phyloP scores from a whole-genome alignment of 495 filamentous ascomycete species.

The Podospora bellae-mahoneyi region DNA sequence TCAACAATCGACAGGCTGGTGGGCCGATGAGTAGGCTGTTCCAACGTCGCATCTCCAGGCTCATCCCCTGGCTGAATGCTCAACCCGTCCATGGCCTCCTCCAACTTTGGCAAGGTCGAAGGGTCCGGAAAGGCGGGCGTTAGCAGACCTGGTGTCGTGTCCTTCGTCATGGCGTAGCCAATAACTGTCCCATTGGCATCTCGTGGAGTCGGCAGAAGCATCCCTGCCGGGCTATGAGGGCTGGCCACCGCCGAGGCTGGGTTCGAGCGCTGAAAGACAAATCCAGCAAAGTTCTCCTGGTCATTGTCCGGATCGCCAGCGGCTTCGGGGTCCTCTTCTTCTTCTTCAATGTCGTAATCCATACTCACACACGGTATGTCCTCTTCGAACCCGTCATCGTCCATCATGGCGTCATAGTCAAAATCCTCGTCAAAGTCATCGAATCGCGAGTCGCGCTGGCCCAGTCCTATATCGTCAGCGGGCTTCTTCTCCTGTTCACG shows the following conservation, averaged over 20 bases:
- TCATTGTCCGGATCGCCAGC: conserved; percentile 44
- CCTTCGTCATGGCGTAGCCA: conserved; percentile 49
- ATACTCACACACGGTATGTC: conserved; percentile 71
- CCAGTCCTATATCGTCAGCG: conserved; percentile 27
- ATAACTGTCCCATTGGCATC: conserved; percentile 50
- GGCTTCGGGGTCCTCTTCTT: conserved; percentile 27
- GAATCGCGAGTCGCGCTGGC: conserved; percentile 41
- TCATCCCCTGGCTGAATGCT: conserved; percentile 37
- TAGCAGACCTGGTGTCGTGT: conserved; percentile 29
- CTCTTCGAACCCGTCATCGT: conserved; percentile 71
- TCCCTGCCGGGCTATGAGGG: conserved; percentile 41
- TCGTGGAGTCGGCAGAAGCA: conserved; percentile 49
- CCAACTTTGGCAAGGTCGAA: conserved; percentile 4
- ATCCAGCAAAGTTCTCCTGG: conserved; percentile 53
- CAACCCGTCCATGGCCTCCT: conserved; percentile 28
- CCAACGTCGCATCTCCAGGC: neutral
- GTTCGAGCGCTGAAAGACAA: conserved; percentile 51
- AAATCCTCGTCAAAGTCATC: conserved; percentile 68
- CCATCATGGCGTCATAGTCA: conserved; percentile 67
- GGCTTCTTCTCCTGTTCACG: conserved; percentile 57
- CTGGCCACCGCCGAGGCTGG: conserved; percentile 46
- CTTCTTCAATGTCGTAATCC: conserved; percentile 46
- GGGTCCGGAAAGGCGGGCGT: conserved; percentile 17
- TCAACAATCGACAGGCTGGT: conserved; percentile 4
- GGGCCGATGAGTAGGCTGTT: conserved; percentile 7